phyloP scores from a whole-genome alignment of 2,329 filamentous ascomycete species.

The Sclerotinia trifoliorum region DNA sequence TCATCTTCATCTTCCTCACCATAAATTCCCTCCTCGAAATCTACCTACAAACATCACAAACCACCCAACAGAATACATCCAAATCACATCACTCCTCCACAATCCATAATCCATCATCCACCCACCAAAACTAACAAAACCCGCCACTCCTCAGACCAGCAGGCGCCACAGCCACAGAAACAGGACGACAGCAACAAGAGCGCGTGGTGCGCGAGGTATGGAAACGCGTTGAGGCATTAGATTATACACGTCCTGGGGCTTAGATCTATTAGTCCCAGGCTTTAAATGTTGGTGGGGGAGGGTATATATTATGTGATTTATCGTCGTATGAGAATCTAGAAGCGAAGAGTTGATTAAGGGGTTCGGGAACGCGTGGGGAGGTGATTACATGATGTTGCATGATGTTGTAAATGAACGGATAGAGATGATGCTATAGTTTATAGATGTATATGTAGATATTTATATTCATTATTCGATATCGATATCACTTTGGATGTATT shows the following conservation, averaged over 20 bases:
- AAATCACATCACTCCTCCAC: neutral
- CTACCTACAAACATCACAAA: neutral
- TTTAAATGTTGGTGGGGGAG: no score
- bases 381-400: neutral
- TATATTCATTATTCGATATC: neutral
- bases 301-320: no score
- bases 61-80: neutral
- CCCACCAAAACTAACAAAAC: neutral
- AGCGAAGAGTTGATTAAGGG: neutral
- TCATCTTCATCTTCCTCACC: no score
- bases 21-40: neutral
- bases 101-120: no score
- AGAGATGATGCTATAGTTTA: neutral
- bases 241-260: constrained; percentile 65
- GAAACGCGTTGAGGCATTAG: constrained; percentile 63
- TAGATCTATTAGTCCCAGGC: neutral
- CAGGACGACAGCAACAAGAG: constrained; percentile 65
- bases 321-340: no score
- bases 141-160: constrained; percentile 48
- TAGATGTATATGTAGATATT: neutral
- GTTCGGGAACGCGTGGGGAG: neutral
- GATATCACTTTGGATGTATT: neutral
- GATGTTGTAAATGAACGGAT: neutral
- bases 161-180: constrained; percentile 59
- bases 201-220: constrained; percentile 70